Conservation (phyloP, 441 rosid genomes). For the Metrosideros polymorpha region DNA sequence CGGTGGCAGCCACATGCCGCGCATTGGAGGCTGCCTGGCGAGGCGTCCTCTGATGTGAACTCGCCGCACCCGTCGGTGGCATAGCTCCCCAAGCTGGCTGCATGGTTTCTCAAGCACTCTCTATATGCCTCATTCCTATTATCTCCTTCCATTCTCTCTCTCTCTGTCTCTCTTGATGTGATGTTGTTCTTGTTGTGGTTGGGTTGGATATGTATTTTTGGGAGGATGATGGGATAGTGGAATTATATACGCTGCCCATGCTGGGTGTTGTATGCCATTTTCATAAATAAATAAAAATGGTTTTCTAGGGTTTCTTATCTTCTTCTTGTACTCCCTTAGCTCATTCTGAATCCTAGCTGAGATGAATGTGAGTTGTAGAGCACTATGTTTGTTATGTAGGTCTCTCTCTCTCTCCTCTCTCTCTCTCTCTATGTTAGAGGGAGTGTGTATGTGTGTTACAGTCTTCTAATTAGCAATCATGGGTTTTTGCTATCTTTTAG, state of each 20-base stretch:
- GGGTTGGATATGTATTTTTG: neutral
- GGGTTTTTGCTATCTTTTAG: neutral
- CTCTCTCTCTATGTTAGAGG: neutral
- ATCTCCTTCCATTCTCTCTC: conserved; percentile 12
- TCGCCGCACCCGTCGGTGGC: conserved; percentile 91
- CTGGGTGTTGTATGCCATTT: neutral
- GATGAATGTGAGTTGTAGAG: neutral
- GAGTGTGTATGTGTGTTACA: neutral
- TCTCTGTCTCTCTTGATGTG: neutral
- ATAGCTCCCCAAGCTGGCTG: conserved; percentile 73
- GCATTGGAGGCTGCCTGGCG: conserved; percentile 37
- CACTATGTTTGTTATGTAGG: neutral
- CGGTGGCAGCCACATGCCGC: conserved; percentile 93
- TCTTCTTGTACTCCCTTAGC: neutral
- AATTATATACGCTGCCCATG: neutral
- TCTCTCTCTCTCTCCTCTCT: neutral
- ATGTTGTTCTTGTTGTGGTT: neutral
- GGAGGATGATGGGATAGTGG: neutral
- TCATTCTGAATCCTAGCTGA: neutral
- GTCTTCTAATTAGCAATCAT: neutral
- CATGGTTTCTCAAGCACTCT: conserved; percentile 78
- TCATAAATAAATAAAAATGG: neutral
- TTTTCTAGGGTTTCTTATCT: neutral
- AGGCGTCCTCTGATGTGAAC: conserved; percentile 33
- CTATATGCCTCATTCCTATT: conserved; percentile 31